These are phyloP conservation scores for Grigorovia humatica DNA, from an alignment of 805 yeast species.

Conservation along the genomic window DNA sequence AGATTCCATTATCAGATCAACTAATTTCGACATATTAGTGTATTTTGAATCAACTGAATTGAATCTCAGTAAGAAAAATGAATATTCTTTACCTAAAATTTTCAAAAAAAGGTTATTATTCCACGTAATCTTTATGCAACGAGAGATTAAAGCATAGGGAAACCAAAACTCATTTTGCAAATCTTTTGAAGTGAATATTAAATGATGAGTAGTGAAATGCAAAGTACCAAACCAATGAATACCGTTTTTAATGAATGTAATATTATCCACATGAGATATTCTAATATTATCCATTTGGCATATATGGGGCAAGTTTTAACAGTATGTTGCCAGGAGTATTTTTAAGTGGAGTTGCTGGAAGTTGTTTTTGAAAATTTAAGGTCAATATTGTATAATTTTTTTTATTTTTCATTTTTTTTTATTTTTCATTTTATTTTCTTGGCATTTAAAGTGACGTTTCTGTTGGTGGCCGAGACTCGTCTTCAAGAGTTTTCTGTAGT, in stretches of 20 bases:
- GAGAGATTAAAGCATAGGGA: constrained; percentile 74
- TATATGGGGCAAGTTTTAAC: not conserved
- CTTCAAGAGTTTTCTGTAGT: too few relatives aligned
- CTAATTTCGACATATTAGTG: not conserved
- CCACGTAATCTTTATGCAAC: constrained; percentile 34
- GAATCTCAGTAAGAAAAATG: not conserved
- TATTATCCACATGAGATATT: constrained; percentile 42
- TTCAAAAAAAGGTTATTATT: constrained; percentile 42
- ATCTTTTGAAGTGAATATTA: constrained; percentile 40
- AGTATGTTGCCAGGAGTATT: too few relatives aligned
- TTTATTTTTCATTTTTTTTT: too few relatives aligned
- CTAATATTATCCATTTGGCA: constrained; percentile 44
- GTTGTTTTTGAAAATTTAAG: too few relatives aligned
- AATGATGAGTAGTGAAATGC: constrained; percentile 66
- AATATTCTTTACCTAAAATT: constrained; percentile 71
- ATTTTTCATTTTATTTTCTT: too few relatives aligned
- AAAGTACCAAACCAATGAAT: constrained; percentile 44
- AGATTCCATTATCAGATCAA: not conserved
- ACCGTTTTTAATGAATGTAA: constrained; percentile 51
- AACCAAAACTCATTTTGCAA: constrained; percentile 70
- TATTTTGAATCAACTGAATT: not conserved
- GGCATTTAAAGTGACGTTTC: too few relatives aligned
- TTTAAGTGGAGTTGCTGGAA: too few relatives aligned
- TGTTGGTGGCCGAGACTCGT: too few relatives aligned
- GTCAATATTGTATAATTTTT: too few relatives aligned